A percentile compares a stretch with the other conserved stretches of the same genome.
phyloP scores from a whole-genome alignment of 2,329 filamentous ascomycete genomes.

The Stagonosporopsis rhizophila region DNA sequence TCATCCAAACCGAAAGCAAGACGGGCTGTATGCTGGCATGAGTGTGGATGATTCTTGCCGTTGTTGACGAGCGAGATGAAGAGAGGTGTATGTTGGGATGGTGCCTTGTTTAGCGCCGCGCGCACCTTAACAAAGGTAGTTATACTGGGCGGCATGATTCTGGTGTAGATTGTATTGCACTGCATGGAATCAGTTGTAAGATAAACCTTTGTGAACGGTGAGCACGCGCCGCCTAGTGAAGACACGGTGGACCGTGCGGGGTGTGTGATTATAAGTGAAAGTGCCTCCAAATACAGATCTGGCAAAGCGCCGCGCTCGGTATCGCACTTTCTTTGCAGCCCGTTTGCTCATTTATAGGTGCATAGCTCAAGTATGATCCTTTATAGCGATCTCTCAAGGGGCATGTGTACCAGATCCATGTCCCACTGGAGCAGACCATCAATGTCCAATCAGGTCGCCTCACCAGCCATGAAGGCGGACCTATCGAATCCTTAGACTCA shows the following conservation, averaged over 20 bases:
- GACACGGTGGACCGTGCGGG: not conserved
- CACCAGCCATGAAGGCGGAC: not conserved
- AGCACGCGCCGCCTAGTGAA: not conserved
- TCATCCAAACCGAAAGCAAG: constrained; percentile 4
- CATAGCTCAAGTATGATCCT: not conserved
- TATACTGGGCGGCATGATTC: not conserved
- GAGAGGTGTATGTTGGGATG: constrained; percentile 10
- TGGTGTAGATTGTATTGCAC: no score
- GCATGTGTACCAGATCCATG: not conserved
- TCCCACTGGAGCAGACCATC: not conserved
- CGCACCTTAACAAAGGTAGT: constrained; percentile 11
- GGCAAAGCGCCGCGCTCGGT: no score
- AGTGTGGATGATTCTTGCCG: constrained; percentile 10
- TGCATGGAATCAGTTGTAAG: no score
- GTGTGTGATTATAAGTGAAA: constrained; percentile 2
- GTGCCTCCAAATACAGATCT: not conserved
- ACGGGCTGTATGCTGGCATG: not conserved
- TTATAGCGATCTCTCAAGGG: not conserved
- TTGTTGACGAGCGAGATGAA: constrained; percentile 20
- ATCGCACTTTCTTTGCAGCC: no score
- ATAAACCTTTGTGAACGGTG: not conserved
- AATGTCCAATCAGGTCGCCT: not conserved
- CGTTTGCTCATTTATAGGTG: not conserved
- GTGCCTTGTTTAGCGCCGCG: constrained; percentile 4
- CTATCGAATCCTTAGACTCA: not conserved